These are phyloP conservation scores for Pseudotsuga menziesii DNA, from an alignment of 75 land plant species.

Conservation along the genomic window DNA sequence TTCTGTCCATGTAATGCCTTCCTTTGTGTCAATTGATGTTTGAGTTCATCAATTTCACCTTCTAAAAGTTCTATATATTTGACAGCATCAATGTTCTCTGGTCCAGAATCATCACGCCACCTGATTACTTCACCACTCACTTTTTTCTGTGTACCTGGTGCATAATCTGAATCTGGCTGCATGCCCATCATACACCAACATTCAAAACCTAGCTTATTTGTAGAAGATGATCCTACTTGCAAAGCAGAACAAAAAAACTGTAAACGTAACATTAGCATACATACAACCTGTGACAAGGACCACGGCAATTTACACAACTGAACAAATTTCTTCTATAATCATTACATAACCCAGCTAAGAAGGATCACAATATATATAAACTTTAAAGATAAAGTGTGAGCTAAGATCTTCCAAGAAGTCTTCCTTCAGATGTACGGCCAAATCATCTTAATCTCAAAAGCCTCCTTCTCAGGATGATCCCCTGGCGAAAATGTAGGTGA, in stretches of 20 bases:
- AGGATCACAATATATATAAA: not conserved
- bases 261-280: not conserved
- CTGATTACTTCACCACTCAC: constrained; percentile 89
- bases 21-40: constrained; percentile 57
- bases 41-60: constrained; percentile 73
- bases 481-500: no score
- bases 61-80: constrained; percentile 92
- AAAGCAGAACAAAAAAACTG: not conserved
- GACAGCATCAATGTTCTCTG: constrained; percentile 79
- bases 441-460: no score
- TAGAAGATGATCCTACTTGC: not conserved
- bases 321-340: not conserved
- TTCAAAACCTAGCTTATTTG: not conserved
- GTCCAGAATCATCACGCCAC: constrained; percentile 87
- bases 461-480: no score
- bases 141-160: constrained; percentile 80
- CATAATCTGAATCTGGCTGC: constrained; percentile 49
- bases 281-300: not conserved
- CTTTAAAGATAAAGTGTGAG: not conserved
- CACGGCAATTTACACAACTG: not conserved
- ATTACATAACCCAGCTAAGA: not conserved
- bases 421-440: no score
- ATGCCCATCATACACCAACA: constrained; percentile 3
- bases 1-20: constrained; percentile 61
- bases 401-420: not conserved